Percentiles rank a stretch among this genome's conserved stretches.
phyloP scores from a whole-genome alignment of 78 protist genomes.

The Cavenderia fasciculata region DNA sequence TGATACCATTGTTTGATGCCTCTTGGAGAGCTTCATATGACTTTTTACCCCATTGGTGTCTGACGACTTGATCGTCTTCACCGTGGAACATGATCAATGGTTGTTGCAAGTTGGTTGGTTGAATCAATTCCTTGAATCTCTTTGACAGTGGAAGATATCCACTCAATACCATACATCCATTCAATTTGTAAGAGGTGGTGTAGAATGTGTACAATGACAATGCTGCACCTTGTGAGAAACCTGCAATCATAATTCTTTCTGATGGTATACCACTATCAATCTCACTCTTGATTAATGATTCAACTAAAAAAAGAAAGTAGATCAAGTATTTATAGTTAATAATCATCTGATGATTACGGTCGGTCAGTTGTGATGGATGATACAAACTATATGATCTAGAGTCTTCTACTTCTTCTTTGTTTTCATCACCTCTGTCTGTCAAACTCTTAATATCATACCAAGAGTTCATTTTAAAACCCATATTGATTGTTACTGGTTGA shows the following conservation, averaged over 20 bases:
- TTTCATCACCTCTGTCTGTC: slow-evolving; percentile 24
- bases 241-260: slow-evolving; percentile 54
- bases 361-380: neutral
- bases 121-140: neutral
- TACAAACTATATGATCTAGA: neutral
- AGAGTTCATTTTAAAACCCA: slow-evolving; percentile 34
- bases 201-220: slow-evolving; percentile 64
- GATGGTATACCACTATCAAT: slow-evolving; percentile 43
- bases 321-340: no score
- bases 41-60: slow-evolving; percentile 34
- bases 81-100: slow-evolving; percentile 53
- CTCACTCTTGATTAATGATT: slow-evolving; percentile 27
- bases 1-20: slow-evolving; percentile 32
- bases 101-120: neutral
- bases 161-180: slow-evolving; percentile 39
- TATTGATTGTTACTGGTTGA: slow-evolving; percentile 54
- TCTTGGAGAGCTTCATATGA: neutral
- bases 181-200: slow-evolving; percentile 14
- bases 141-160: slow-evolving; percentile 37
- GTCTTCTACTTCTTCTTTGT: slow-evolving; percentile 28
- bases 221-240: slow-evolving; percentile 76
- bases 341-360: neutral
- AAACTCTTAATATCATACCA: slow-evolving; percentile 78
- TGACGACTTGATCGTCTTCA: slow-evolving; percentile 34
- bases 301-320: neutral